Base-by-base conservation (phyloP, 495 filamentous ascomycete species). In the Neurospora sp. region DNA sequence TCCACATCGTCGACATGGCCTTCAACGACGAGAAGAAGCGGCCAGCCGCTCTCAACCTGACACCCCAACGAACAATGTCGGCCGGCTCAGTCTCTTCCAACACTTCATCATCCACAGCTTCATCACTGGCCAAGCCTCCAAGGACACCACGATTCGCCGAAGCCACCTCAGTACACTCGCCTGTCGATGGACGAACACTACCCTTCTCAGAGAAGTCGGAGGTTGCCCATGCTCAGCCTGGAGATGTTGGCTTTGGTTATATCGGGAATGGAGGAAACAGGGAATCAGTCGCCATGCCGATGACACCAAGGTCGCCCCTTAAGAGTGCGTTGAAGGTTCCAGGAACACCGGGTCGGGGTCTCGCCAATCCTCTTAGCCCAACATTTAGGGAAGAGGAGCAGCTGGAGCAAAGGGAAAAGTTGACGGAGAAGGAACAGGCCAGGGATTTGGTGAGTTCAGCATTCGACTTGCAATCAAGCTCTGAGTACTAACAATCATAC, bases 231-330 rank as follows among this genome's bases (percentile, higher is more conserved):
- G 82, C 90, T 60, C 90, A 92, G 75, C 91, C 91, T 23, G 93
- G 90, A 60, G 94, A 97, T 84, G 89, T 97, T 72, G 94, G 94
- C 73, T 97, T 97, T 82, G 94, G 94, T 82, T 97, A 97, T 83
- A 90, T 97, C 75, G 83, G 88, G 72, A 84, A 88, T 39, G 87
- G 86, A 71, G 83, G 87, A 79, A 87, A 70, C 81, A 83, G 72
- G 80, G 87, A 82, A 74, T 82, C 84, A 27, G 80, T 85, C 35
- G 81, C 85, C 72, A 76, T 86, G 81, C 89, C 83, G 27, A 85
- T 84, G 82, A 91, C 91, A 37, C 93, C 93, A 40, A 88, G 84
- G 75, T 91, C 93, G 6, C 92, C 92, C 18, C 83, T 97, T 72
- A 95, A 93, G 86, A 95, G 93, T 79, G 94, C 93, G 11, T 84